These are phyloP conservation scores for Debaryomyces castellii DNA, from an alignment of 805 yeast genomes.

Conservation along the genomic window DNA sequence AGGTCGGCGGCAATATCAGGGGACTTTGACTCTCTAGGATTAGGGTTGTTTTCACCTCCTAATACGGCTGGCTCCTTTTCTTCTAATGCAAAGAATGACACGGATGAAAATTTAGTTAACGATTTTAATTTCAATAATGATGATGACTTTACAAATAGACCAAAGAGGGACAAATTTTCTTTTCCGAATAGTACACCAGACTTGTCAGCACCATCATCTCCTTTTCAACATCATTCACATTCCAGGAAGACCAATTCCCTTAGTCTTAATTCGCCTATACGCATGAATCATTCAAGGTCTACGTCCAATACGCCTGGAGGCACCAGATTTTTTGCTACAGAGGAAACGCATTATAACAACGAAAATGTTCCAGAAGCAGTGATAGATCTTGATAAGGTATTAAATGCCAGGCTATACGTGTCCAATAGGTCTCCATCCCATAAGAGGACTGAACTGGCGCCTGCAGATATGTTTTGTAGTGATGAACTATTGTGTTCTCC, in stretches of 20 bases:
- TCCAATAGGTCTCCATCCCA: conserved; percentile 9
- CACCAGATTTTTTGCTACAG: conserved; percentile 28
- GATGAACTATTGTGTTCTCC: conserved; percentile 34
- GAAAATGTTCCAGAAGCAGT: conserved; percentile 39
- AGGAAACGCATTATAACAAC: conserved; percentile 23
- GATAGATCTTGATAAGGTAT: conserved; percentile 39
- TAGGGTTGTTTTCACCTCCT: conserved; percentile 35
- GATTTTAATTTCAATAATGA: conserved; percentile 33
- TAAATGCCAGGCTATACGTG: conserved; percentile 32
- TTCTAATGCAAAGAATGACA: neutral
- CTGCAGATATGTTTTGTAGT: conserved; percentile 16
- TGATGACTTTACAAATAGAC: conserved; percentile 31
- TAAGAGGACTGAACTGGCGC: conserved; percentile 20
- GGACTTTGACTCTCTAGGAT: conserved; percentile 60
- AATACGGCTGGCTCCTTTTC: conserved; percentile 2
- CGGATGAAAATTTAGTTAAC: conserved; percentile 14
- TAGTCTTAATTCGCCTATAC: conserved; percentile 35
- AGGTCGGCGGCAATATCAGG: conserved; percentile 89
- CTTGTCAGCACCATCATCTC: conserved; percentile 4
- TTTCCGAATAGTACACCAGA: conserved; percentile 28
- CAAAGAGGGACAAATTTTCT: conserved; percentile 19
- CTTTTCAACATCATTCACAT: conserved; percentile 10
- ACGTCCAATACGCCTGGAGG: conserved; percentile 15
- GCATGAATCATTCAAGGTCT: conserved; percentile 22
- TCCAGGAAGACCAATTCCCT: conserved; percentile 9